Base-by-base conservation (phyloP, 2,329 filamentous ascomycete species). In the Phaeosphaeria sp. region DNA sequence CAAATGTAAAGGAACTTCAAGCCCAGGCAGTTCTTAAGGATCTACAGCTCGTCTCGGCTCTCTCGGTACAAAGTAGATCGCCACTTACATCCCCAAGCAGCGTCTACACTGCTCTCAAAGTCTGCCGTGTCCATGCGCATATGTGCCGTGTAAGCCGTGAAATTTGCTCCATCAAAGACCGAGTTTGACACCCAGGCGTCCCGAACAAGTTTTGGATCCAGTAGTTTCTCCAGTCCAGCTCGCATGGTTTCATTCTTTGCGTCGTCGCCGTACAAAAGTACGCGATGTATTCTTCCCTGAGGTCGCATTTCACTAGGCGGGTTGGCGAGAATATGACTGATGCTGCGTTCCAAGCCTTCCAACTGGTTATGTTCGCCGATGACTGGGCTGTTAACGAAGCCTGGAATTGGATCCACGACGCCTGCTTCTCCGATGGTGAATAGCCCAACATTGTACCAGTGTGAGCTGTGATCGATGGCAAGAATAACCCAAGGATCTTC, bases 181-280 rank as follows among this genome's bases (percentile, higher is more conserved):
- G 54, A 57, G 25, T 36, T 52, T 6, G 45, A 49, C 0, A 60
- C 13, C 11, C 30, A 21, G 24, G 56, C 57, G n/a, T 63, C 24
- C 46, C 45, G 45, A 24, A 59, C 47, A 13, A 60, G 27, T 24
- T 55, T 36, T 44, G 33, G 15, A 20, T 30, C 49, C 15, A 57
- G 51, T 6, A 53, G 9, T 39, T 30, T 33, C 20, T 20, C 33
- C 21, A 63, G 60, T 2, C 55, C 3, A 39, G 24, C 25, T 30
- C n/a, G 56, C 21, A 60, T 27, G 20, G 42, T 21, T 17, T 50
- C 51, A 46, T 51, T 51, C 17, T 55, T 49, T 18, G 54, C 51
- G 24, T 55, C 39, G 33, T 63, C 60, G 33, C 60, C 60, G 40
- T 63, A 63, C 22, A 63, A 9, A 22, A 57, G n/a, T 39, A 63